Evolutionary conservation across 2,329 filamentous ascomycete species (phyloP), one percentile per base, ranked within the genome.

Genomic region (Ceratocystis colombiana): DNA sequence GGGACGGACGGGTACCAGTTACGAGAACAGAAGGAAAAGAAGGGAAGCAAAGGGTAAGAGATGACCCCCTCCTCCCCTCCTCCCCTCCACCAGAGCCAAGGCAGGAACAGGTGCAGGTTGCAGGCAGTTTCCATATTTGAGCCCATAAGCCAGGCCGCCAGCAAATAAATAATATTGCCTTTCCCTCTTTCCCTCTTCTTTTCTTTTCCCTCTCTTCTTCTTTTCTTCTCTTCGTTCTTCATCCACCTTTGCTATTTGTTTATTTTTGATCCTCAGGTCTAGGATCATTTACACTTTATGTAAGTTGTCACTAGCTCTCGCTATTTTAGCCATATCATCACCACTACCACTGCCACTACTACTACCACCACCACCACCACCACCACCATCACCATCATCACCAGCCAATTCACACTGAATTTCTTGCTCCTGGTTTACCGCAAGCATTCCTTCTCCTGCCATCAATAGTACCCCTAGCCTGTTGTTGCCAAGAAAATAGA

Each of bases 141-240:
- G 22, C 22, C 62, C 55, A 41, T 20, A 55, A 67, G 66, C 66
- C 62, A 41, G 41, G 28, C 53, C 50, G 48, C 55, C 12, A 65
- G 50, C 64, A 61, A 61, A 66, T 68, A 68, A 55, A 68, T 66
- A 68, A 68, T 64, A 50, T 64, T 25, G 30, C 61, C 64, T 57
- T 41, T 64, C 41, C 66, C 64, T 57, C 67, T 69, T 66, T 64
- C 62, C 64, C 65, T 57, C 64, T 50, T 53, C 53, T 33, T 67
- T 59, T 55, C 41, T 65, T 61, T 66, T 61, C 67, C 67, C 66
- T 66, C 57, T 69, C 64, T 67, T 64, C 67, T 61, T 67, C 37
- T 53, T 67, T 61, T 69, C 37, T 59, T 67, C 62, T 69, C 67
- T 64, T 67, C 63, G 62, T 64, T 64, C 67, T 59, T 70, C 64